Percentiles rank a stretch among this genome's conserved stretches.
These are phyloP conservation scores for Phytopythium aichiense DNA, from an alignment of 352 stramenopile species.

Conservation along the genomic window DNA sequence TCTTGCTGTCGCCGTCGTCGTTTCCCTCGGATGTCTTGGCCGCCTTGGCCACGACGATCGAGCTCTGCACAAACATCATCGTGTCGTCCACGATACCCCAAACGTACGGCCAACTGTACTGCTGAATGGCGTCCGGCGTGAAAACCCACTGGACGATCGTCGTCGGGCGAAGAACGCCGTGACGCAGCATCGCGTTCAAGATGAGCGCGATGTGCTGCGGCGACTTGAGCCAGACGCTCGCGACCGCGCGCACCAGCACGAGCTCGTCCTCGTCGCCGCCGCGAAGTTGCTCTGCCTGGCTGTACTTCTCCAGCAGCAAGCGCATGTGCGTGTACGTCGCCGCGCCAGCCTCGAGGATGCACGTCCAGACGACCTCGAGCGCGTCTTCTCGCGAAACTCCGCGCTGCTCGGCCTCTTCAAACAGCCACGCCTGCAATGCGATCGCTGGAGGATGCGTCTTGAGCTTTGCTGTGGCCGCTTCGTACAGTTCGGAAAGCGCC, in stretches of 20 bases:
- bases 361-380: constrained; percentile 72
- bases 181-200: constrained; percentile 75
- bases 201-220: constrained; percentile 81
- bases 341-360: constrained; percentile 66
- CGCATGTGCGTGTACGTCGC: constrained; percentile 85
- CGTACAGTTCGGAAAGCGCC: constrained; percentile 42
- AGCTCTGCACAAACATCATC: constrained; percentile 45
- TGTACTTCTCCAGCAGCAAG: constrained; percentile 77
- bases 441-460: constrained; percentile 56
- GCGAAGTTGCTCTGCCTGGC: constrained; percentile 45
- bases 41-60: constrained; percentile 24
- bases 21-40: constrained; percentile 17
- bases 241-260: constrained; percentile 61
- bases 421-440: constrained; percentile 52
- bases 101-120: constrained; percentile 88
- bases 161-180: constrained; percentile 53
- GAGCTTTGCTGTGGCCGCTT: constrained; percentile 56
- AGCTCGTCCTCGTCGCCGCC: constrained; percentile 38
- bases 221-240: constrained; percentile 76
- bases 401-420: constrained; percentile 42
- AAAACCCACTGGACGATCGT: constrained; percentile 82
- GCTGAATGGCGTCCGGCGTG: constrained; percentile 72
- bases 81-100: constrained; percentile 80
- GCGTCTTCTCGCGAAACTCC: constrained; percentile 43
- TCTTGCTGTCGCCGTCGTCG: constrained; percentile 44